phyloP scores from a whole-genome alignment of 2,329 filamentous ascomycete genomes.

The Colletotrichum australisinense region DNA sequence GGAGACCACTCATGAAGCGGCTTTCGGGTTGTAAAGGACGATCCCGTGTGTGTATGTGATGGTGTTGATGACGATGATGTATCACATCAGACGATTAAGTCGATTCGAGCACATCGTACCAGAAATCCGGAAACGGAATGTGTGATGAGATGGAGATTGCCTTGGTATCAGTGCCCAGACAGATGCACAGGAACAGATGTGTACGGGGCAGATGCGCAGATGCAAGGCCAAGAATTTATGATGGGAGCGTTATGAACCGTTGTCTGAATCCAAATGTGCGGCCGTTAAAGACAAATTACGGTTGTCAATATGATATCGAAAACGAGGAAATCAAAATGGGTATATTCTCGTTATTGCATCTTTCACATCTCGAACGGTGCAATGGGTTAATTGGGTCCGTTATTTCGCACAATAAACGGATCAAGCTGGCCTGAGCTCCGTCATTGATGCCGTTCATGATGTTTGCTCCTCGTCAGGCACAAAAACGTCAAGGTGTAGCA shows the following conservation, averaged over 20 bases:
- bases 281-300: not conserved
- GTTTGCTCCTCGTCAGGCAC: not conserved
- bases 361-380: not conserved
- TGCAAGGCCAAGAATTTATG: not conserved
- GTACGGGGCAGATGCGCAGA: not conserved
- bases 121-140: not conserved
- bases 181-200: not conserved
- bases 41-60: not conserved
- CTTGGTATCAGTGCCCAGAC: not conserved
- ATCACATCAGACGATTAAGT: slow-evolving; percentile 24
- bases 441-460: not conserved
- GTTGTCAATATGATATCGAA: not conserved
- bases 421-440: not conserved
- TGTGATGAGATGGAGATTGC: not conserved
- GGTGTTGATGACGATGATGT: slow-evolving; percentile 1
- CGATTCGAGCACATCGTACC: not conserved
- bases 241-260: not conserved
- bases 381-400: not conserved
- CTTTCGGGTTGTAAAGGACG: not conserved
- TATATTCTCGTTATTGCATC: slow-evolving; percentile 26
- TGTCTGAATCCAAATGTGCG: not conserved
- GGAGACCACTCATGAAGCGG: not conserved
- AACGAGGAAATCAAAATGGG: not conserved
- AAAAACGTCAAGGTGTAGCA: not conserved
- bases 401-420: not conserved